Conservation (phyloP, 306 rosid species). For the Arachis hypogaea region DNA sequence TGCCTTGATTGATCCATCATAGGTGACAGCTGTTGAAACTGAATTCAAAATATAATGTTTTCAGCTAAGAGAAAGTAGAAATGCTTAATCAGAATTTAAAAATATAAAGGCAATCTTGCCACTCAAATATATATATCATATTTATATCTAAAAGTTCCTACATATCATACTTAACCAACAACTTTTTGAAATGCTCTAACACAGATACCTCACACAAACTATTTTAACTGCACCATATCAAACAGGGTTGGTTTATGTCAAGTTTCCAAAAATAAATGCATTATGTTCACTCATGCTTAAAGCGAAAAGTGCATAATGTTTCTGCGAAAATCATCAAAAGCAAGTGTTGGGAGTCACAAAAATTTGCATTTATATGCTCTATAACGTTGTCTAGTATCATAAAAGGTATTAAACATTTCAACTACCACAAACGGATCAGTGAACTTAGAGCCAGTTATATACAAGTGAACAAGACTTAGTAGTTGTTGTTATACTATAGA, state of each 20-base stretch:
- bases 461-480: not conserved
- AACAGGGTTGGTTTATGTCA: slow-evolving; percentile 4
- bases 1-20: slow-evolving; percentile 82
- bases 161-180: not conserved
- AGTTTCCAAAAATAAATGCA: slow-evolving; percentile 10
- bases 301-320: not conserved
- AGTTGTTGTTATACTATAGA: not conserved
- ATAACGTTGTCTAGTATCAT: not conserved
- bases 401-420: slow-evolving; percentile 1
- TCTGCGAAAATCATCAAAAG: slow-evolving; percentile 3
- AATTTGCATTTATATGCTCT: not conserved
- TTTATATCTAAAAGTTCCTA: slow-evolving; percentile 6
- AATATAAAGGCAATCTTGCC: slow-evolving; percentile 8
- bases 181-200: not conserved
- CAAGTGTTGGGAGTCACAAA: not conserved
- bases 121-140: not conserved
- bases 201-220: not conserved
- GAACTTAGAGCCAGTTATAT: not conserved
- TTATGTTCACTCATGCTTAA: not conserved
- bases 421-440: slow-evolving; percentile 15
- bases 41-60: slow-evolving; percentile 29
- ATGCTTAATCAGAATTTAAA: not conserved
- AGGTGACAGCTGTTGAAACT: slow-evolving; percentile 96
- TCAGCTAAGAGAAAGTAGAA: slow-evolving; percentile 31
- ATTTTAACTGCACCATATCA: not conserved